Evolutionary conservation across 2,329 filamentous ascomycete species (phyloP).

Genomic region (Podosphaera fusca): DNA sequence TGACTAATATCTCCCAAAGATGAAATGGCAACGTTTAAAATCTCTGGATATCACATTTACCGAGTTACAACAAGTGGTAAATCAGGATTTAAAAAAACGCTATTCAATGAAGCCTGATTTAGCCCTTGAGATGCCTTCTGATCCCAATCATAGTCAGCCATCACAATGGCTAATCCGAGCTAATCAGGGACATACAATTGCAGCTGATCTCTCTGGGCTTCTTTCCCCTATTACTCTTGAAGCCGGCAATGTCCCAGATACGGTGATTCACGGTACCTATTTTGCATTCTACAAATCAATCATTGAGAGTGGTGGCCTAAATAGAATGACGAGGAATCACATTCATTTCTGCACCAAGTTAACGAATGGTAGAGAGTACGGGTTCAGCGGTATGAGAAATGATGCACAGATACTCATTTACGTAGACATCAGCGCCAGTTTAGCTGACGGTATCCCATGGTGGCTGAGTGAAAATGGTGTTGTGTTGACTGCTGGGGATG

Average conservation of each 20-base stretch:
- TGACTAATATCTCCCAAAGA: constrained; percentile 4
- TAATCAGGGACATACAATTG: constrained; percentile 82
- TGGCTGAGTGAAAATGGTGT: constrained; percentile 64
- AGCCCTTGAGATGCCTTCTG: constrained; percentile 6
- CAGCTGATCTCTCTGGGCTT: constrained; percentile 44
- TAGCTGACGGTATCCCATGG: constrained; percentile 43
- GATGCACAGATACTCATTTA: constrained; percentile 61
- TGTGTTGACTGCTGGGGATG: constrained; percentile 39
- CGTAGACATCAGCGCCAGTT: constrained; percentile 44
- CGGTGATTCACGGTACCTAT: constrained; percentile 74
- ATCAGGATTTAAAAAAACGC: constrained; percentile 69
- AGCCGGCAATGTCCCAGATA: constrained; percentile 32
- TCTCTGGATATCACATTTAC: constrained; percentile 49
- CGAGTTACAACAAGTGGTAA: constrained; percentile 49
- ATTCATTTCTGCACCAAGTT: constrained; percentile 61
- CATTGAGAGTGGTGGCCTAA: constrained; percentile 50
- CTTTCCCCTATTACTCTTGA: constrained; percentile 43
- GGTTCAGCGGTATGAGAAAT: constrained; percentile 60
- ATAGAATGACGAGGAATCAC: constrained; percentile 63
- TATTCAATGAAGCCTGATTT: constrained; percentile 49
- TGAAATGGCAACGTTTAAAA: constrained; percentile 25
- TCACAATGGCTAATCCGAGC: constrained; percentile 70
- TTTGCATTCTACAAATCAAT: constrained; percentile 60
- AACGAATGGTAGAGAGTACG: constrained; percentile 22
- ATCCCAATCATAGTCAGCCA: constrained; percentile 23